Conservation (phyloP, 257 asterid species). For the Plantago major region DNA sequence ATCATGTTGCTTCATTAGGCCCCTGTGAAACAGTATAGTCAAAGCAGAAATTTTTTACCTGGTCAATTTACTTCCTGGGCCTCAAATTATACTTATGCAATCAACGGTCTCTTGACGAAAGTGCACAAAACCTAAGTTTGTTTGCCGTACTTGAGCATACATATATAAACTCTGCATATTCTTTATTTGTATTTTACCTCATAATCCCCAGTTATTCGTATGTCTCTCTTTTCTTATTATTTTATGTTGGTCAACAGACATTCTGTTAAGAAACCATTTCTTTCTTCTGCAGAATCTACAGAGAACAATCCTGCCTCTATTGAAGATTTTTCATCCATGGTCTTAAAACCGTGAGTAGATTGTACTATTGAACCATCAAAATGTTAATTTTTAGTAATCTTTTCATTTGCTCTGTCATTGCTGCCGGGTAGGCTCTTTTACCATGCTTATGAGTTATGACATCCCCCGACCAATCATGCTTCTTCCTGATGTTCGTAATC, state of each 20-base stretch:
- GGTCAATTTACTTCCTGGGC: not conserved
- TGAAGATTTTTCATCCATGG: slow-evolving; percentile 76
- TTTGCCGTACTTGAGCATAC: no score
- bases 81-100: slow-evolving; percentile 1
- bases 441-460: not conserved
- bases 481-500: not conserved
- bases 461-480: not conserved
- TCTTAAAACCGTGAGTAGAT: slow-evolving; percentile 55
- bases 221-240: no score
- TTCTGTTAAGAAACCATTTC: not conserved
- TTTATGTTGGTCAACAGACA: no score
- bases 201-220: no score
- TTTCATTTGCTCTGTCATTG: slow-evolving; percentile 5
- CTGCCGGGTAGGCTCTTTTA: not conserved
- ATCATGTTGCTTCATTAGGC: slow-evolving; percentile 15
- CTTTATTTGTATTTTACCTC: no score
- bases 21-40: slow-evolving; percentile 3
- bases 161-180: no score
- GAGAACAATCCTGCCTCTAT: slow-evolving; percentile 53
- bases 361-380: slow-evolving; percentile 13
- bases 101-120: not conserved
- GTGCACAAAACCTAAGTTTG: no score
- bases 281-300: slow-evolving; percentile 52
- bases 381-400: not conserved
- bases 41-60: not conserved